A percentile compares a stretch with the other conserved stretches of the same genome.
Evolutionary conservation across 345 rosid genomes (phyloP).

Genomic region (Cardiospermum halicacabum): DNA sequence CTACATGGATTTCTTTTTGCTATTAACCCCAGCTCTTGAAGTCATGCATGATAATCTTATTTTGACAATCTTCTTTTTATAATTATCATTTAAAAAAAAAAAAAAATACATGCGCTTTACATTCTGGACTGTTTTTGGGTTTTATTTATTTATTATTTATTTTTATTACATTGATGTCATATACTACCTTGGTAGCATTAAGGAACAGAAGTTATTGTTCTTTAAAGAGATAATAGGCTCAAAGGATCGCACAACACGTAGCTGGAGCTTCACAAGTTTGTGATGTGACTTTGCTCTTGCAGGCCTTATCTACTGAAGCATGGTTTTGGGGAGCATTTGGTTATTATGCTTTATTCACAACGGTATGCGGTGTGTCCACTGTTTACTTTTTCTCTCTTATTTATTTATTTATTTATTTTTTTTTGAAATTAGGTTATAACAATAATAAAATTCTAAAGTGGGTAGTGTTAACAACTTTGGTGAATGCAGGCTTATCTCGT

Average conservation of each 20-base stretch:
- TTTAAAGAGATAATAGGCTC: background rate
- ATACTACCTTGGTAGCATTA: constrained; percentile 4
- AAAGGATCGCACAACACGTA: background rate
- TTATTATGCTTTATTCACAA: constrained; percentile 58
- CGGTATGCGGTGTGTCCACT: constrained; percentile 43
- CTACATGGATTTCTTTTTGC: constrained; percentile 1
- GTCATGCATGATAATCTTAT: too few relatives aligned
- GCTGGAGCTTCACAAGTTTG: constrained; percentile 13
- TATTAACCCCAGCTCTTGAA: too few relatives aligned
- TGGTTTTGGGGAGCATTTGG: constrained; percentile 99
- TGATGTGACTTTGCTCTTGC: constrained; percentile 26
- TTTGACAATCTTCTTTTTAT: too few relatives aligned
- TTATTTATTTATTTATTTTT: too few relatives aligned
- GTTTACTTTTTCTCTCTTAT: too few relatives aligned
- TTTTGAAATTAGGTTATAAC: too few relatives aligned
- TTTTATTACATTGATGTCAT: background rate
- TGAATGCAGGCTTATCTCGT: constrained; percentile 64
- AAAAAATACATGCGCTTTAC: background rate
- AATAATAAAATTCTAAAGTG: constrained; percentile 10
- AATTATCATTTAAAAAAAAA: too few relatives aligned
- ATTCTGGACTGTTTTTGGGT: background rate
- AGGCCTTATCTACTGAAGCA: constrained; percentile 73
- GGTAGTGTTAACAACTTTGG: constrained; percentile 26
- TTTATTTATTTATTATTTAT: too few relatives aligned
- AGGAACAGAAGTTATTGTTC: background rate